Conservation (phyloP, 2,329 filamentous ascomycete species). For the Stachybotrys chlorohalonatus region DNA sequence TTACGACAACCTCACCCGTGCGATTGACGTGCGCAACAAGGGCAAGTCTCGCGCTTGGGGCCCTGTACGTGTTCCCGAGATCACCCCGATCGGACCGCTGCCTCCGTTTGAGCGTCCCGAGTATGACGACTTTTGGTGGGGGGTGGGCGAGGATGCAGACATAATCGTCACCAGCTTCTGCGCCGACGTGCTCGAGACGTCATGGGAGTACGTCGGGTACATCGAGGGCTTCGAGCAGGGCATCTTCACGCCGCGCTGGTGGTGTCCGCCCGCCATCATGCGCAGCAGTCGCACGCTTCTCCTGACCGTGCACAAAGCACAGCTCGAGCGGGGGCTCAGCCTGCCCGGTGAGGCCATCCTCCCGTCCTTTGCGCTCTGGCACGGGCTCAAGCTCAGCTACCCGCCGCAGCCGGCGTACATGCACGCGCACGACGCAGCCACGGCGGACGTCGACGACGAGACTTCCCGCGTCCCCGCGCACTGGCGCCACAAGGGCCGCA, state of each 20-base stretch:
- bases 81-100: conserved; percentile 18
- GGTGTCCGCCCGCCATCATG: conserved; percentile 25
- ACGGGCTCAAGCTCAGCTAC: conserved; percentile 26
- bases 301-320: conserved; percentile 21
- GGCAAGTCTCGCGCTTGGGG: conserved; percentile 20
- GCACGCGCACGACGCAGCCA: conserved; percentile 2
- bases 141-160: conserved; percentile 24
- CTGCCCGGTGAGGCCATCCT: conserved; percentile 24
- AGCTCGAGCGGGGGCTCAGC: conserved; percentile 17
- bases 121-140: conserved; percentile 18
- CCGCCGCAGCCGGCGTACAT: conserved; percentile 25
- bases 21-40: conserved; percentile 12
- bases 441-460: not conserved
- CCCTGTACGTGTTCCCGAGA: conserved; percentile 16
- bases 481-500: conserved; percentile 1
- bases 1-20: conserved; percentile 31
- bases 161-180: conserved; percentile 19
- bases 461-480: not conserved
- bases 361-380: conserved; percentile 26
- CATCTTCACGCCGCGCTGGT: conserved; percentile 17
- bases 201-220: conserved; percentile 24
- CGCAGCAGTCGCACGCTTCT: conserved; percentile 20
- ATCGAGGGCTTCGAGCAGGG: conserved; percentile 16
- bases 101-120: conserved; percentile 14
- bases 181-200: conserved; percentile 13